Evolutionary conservation across 495 filamentous ascomycete species (phyloP), one percentile per base, ranked within the genome.

Genomic region (Lineolata rhizophorae): DNA sequence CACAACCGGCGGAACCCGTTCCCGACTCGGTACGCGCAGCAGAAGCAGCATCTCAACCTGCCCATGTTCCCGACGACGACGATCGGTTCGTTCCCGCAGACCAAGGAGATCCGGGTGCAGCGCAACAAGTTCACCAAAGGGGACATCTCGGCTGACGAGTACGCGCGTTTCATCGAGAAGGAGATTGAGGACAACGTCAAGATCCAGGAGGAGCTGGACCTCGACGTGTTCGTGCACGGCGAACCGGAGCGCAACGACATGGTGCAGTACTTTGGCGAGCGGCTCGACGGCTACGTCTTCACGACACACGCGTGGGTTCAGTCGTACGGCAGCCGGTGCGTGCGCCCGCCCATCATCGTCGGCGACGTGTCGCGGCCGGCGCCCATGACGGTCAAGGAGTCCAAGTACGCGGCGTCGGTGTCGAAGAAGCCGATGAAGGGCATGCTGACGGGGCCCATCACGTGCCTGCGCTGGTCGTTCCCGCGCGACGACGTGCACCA

Each of bases 161-260:
- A 97, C 55, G 90, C 95, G 55, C 72, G 76, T 48, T 97, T 95
- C 67, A 97, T 97, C 44, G 76, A 93, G 66, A 74, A 85, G 64
- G 90, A 97, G 67, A 97, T 97, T 52, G 57, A 78, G 46, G 69
- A 80, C 29, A 77, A 82, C 48, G 65, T 97, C 58, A 76, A 79
- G 63, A 77, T 95, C 58, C 87, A 97, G 64, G 84, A 95, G 45
- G 85, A 91, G 61, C 84, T 97, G 43, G 80, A 67, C 51, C 73
- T 97, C 14, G 87, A 95, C 48, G 90, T 97, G 49, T 75, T 77
- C 50, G 87, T 97, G 38, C 87, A 97, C 62, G 87, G 87, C 50
- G 87, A 97, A 65, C 85, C 87, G 31, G 87, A 97, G 67, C 81
- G 87, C 56, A 95, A 95, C 60, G 87, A 97, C 72, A 97, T 97